Conservation (phyloP, 345 rosid genomes). For the Barbarea vulgaris region DNA sequence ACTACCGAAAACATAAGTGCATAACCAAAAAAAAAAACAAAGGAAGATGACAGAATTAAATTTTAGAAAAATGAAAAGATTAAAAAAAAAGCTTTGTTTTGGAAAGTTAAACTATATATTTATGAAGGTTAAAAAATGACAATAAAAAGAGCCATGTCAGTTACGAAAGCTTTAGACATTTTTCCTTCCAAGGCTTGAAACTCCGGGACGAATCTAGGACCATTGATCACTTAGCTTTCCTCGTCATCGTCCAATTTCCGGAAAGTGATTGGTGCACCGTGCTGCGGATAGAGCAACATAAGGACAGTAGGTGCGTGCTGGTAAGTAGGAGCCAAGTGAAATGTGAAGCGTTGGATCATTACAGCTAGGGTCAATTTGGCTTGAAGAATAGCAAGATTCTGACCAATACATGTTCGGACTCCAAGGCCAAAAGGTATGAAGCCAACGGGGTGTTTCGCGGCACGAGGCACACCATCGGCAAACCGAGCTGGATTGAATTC, state of each 20-base stretch:
- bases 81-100: background rate
- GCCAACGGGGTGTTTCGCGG: conserved; percentile 70
- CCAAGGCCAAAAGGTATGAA: conserved; percentile 84
- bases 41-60: background rate
- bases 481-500: conserved; percentile 84
- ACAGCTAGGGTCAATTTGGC: conserved; percentile 66
- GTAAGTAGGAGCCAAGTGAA: conserved; percentile 66
- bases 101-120: conserved; percentile 38
- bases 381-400: conserved; percentile 77
- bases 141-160: conserved; percentile 32
- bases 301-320: conserved; percentile 76
- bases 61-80: too few relatives aligned
- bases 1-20: background rate
- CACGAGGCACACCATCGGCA: conserved; percentile 66
- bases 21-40: conserved; percentile 4
- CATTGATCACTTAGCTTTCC: conserved; percentile 24
- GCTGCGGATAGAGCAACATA: conserved; percentile 72
- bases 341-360: conserved; percentile 68
- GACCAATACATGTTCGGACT: conserved; percentile 73
- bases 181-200: conserved; percentile 13
- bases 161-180: conserved; percentile 25
- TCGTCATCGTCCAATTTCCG: conserved; percentile 34
- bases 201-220: background rate
- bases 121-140: conserved; percentile 38
- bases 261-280: conserved; percentile 77